A percentile compares a stretch with the other conserved stretches of the same genome.
These are phyloP conservation scores for Boletus vinaceobasis DNA, from an alignment of 768 basidiomycete species.

Conservation along the genomic window DNA sequence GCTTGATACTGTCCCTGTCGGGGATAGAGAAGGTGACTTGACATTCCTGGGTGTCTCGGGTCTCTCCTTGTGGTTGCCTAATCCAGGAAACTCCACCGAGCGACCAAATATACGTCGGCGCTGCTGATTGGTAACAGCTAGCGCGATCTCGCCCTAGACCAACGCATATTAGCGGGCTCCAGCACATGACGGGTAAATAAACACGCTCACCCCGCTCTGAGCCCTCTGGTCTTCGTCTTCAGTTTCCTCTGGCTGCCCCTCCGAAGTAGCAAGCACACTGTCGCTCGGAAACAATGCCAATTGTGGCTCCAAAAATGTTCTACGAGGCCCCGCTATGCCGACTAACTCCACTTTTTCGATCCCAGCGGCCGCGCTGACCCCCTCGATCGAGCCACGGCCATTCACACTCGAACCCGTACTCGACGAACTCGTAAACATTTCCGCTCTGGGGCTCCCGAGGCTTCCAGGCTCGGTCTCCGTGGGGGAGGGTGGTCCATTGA, in stretches of 20 bases:
- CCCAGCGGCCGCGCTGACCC: constrained; percentile 5
- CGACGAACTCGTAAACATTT: constrained; percentile 1
- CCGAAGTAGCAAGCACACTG: constrained; percentile 42
- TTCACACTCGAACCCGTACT: constrained; percentile 23
- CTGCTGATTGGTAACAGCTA: constrained; percentile 33
- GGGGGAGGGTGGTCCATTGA: constrained; percentile 18
- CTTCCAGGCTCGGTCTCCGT: constrained; percentile 22
- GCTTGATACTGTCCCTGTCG: constrained; percentile 17
- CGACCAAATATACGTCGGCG: constrained; percentile 63
- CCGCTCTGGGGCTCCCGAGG: neutral
- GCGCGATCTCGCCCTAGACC: constrained; percentile 50
- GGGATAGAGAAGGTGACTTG: constrained; percentile 23
- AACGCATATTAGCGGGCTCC: neutral
- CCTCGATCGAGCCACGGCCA: constrained; percentile 19
- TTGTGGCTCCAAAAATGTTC: constrained; percentile 42
- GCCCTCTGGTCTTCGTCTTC: constrained; percentile 50
- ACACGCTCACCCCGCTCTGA: constrained; percentile 62
- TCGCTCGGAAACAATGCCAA: constrained; percentile 62
- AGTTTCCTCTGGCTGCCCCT: constrained; percentile 25
- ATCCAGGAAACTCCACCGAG: constrained; percentile 37
- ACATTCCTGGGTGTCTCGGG: constrained; percentile 24
- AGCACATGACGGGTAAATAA: neutral
- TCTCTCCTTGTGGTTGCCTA: constrained; percentile 35
- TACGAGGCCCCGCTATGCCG: constrained; percentile 4
- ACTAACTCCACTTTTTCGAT: constrained; percentile 11